phyloP scores from a whole-genome alignment of 345 rosid genomes.

The Anacardium occidentale region DNA sequence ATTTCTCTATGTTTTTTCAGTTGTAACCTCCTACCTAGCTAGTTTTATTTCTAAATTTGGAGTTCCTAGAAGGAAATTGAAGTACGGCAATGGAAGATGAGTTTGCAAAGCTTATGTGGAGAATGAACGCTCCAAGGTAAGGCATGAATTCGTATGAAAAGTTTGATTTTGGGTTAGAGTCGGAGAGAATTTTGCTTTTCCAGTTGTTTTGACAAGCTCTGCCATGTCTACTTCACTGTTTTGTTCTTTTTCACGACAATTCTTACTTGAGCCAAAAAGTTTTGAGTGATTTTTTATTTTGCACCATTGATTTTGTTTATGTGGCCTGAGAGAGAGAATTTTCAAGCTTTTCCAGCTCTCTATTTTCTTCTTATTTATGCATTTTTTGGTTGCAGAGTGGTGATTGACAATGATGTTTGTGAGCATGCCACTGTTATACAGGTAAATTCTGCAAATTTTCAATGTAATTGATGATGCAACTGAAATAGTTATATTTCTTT shows the following conservation, averaged over 20 bases:
- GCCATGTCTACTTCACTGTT: not conserved
- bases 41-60: no score
- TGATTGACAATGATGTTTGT: conserved; percentile 42
- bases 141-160: not conserved
- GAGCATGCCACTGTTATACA: conserved; percentile 47
- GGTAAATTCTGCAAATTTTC: conserved; percentile 18
- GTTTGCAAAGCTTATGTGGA: conserved; percentile 46
- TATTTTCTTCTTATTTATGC: not conserved
- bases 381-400: conserved; percentile 35
- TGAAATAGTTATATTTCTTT: not conserved
- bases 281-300: not conserved
- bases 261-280: not conserved
- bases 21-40: no score
- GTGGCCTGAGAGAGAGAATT: not conserved
- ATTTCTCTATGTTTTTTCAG: not conserved
- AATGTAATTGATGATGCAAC: not conserved
- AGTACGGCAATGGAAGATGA: conserved; percentile 41
- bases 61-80: no score
- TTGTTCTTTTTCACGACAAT: not conserved
- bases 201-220: not conserved
- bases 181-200: not conserved
- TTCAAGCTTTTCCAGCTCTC: not conserved
- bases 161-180: conserved; percentile 4
- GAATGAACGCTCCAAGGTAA: conserved; percentile 53
- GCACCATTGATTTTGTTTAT: not conserved